phyloP scores from a whole-genome alignment of 2,329 filamentous ascomycete species.

The Fusarium sp. region DNA sequence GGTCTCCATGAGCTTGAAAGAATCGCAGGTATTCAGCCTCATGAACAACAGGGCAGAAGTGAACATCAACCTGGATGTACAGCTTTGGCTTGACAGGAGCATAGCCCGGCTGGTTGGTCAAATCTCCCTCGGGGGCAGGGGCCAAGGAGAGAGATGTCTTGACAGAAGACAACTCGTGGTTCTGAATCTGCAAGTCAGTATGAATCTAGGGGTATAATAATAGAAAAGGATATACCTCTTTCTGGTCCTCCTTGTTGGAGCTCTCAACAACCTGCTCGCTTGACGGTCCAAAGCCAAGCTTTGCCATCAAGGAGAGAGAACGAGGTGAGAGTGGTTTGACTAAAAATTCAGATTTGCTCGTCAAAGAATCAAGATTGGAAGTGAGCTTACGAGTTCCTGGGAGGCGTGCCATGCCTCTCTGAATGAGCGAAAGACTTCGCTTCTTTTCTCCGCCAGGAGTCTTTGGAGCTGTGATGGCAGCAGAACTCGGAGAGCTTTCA shows the following conservation, averaged over 20 bases:
- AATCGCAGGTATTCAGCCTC: constrained; percentile 71
- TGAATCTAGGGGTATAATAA: background rate
- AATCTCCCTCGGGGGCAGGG: background rate
- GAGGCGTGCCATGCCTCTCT: background rate
- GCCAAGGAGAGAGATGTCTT: background rate
- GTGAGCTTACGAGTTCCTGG: constrained; percentile 11
- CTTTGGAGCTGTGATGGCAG: background rate
- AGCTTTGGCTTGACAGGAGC: background rate
- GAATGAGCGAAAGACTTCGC: background rate
- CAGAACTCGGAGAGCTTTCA: constrained; percentile 5
- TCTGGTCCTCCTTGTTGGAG: background rate
- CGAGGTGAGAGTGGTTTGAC: constrained; percentile 1
- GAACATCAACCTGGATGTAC: constrained; percentile 75
- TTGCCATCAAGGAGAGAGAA: constrained; percentile 14
- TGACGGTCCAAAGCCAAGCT: background rate
- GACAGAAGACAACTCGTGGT: background rate
- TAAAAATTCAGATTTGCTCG: background rate
- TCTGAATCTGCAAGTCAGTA: background rate
- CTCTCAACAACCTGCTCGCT: background rate
- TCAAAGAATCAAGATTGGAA: fast-evolving
- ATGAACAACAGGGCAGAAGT: constrained; percentile 56
- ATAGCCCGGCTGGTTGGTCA: background rate
- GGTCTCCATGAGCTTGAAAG: constrained; percentile 75
- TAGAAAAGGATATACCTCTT: background rate
- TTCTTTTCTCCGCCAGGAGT: background rate